These are phyloP conservation scores for Podaxis mareebaensis DNA, from an alignment of 768 basidiomycete genomes.

Conservation along the genomic window DNA sequence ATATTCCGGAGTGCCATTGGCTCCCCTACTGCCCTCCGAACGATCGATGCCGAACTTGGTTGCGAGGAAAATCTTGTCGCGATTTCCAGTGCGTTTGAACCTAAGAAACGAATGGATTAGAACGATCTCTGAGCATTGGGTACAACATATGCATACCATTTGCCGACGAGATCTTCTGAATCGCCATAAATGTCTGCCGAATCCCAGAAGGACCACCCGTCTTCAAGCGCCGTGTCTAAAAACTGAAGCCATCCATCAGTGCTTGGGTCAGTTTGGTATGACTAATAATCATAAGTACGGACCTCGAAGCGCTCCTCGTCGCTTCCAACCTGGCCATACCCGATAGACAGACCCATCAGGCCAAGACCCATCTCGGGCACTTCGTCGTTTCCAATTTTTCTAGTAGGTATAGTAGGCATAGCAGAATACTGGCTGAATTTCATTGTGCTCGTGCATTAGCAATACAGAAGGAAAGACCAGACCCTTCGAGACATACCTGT, in stretches of 20 bases:
- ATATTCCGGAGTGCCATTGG: conserved; percentile 37
- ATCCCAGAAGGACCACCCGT: conserved; percentile 51
- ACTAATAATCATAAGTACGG: neutral
- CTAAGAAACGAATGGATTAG: conserved; percentile 19
- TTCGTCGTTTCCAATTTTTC: conserved; percentile 43
- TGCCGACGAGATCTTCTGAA: conserved; percentile 44
- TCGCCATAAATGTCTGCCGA: conserved; percentile 48
- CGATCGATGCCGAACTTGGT: conserved; percentile 44
- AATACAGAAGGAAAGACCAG: too few relatives aligned
- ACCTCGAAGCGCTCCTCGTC: conserved; percentile 68
- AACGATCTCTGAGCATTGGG: neutral
- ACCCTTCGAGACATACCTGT: too few relatives aligned
- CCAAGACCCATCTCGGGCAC: conserved; percentile 64
- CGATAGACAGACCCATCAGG: conserved; percentile 53
- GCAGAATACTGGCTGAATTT: neutral
- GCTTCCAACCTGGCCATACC: conserved; percentile 42
- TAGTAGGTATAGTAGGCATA: conserved; percentile 17
- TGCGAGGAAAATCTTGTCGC: conserved; percentile 58
- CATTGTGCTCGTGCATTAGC: neutral
- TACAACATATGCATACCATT: conserved; percentile 33
- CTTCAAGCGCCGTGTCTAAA: conserved; percentile 41
- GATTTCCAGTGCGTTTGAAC: conserved; percentile 54
- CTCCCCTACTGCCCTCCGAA: conserved; percentile 14
- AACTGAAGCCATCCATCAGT: conserved; percentile 26
- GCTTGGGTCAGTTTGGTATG: neutral